A percentile compares a stretch with the other conserved stretches of the same genome.
Conservation (phyloP, 768 basidiomycete genomes). For the Rhizopogon vinicolor region DNA sequence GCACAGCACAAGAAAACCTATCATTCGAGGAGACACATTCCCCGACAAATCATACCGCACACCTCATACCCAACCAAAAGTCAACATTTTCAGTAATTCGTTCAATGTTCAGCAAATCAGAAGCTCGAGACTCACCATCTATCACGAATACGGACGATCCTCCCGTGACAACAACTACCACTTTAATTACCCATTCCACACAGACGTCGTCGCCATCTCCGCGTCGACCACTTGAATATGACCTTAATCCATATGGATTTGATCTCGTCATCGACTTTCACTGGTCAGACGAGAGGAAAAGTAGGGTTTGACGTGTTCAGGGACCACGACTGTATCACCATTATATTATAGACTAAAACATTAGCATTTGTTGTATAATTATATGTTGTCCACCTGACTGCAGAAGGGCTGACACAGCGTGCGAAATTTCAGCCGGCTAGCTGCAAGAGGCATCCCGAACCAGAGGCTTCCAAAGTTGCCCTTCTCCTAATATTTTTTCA, state of each 20-base stretch:
- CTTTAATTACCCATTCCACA: constrained; percentile 4
- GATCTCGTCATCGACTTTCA: constrained; percentile 71
- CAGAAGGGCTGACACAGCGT: neutral
- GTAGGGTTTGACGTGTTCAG: neutral
- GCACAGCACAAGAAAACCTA: constrained; percentile 26
- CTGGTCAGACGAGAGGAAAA: constrained; percentile 38
- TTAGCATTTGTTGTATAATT: neutral
- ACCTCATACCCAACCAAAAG: constrained; percentile 5
- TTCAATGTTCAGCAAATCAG: constrained; percentile 17
- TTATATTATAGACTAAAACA: neutral
- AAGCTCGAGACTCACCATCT: neutral
- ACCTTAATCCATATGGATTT: constrained; percentile 69
- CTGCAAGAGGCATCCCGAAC: neutral
- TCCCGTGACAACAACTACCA: neutral
- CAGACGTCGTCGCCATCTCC: constrained; percentile 4
- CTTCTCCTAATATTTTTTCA: neutral
- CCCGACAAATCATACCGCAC: neutral
- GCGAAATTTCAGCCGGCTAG: neutral
- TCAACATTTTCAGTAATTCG: constrained; percentile 19
- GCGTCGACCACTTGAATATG: constrained; percentile 35
- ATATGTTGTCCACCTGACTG: neutral
- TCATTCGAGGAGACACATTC: constrained; percentile 7
- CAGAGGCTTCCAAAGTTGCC: neutral
- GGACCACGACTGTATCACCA: neutral
- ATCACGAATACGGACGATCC: neutral